phyloP scores from a whole-genome alignment of 129 eudicot species.

The Smallanthus sonchifolius region DNA sequence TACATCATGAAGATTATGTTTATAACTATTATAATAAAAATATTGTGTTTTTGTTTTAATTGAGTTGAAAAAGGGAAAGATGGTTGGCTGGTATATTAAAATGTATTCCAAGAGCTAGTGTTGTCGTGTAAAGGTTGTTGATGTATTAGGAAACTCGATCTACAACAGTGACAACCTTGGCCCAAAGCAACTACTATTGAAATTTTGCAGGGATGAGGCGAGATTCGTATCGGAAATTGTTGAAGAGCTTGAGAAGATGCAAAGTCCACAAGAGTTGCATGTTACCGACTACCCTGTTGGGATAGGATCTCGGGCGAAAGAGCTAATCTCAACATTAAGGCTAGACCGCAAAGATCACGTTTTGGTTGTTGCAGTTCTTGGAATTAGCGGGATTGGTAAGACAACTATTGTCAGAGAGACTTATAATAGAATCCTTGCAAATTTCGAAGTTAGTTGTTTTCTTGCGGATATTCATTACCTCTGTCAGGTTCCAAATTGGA shows the following conservation, averaged over 20 bases:
- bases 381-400: slow-evolving; percentile 17
- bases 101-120: background rate
- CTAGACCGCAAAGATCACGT: slow-evolving; percentile 10
- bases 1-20: too few relatives aligned
- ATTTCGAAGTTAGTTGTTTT: slow-evolving; percentile 19
- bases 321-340: slow-evolving; percentile 1
- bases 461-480: slow-evolving; percentile 12
- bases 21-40: too few relatives aligned
- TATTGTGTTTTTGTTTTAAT: too few relatives aligned
- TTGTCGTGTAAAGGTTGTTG: background rate
- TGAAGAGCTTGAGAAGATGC: slow-evolving; percentile 9
- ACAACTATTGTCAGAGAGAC: slow-evolving; percentile 16
- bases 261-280: background rate
- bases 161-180: background rate
- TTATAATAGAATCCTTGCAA: slow-evolving; percentile 1
- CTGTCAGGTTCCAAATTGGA: background rate
- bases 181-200: background rate
- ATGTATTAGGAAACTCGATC: background rate
- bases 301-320: slow-evolving; percentile 19
- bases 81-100: background rate
- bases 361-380: slow-evolving; percentile 22
- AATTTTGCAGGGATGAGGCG: slow-evolving; percentile 23
- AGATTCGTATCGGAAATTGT: slow-evolving; percentile 3
- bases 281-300: slow-evolving; percentile 20
- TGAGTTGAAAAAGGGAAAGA: too few relatives aligned